A percentile compares a stretch with the other conserved stretches of the same genome.
Conservation (phyloP, 371 early-diverging fungal genomes). For the Mucor velutinosus region DNA sequence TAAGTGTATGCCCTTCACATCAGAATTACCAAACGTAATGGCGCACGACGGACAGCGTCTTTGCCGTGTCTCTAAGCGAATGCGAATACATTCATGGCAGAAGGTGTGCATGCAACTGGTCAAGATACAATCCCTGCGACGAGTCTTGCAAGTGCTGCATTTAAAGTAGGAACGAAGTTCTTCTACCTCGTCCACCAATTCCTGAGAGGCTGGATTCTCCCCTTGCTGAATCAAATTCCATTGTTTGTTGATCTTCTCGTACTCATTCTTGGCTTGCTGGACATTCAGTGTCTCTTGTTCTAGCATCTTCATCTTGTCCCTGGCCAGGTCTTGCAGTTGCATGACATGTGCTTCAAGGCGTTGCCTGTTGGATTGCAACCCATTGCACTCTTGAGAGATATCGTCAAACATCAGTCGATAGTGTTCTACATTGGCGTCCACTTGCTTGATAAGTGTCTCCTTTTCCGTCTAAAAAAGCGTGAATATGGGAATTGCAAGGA, state of each 20-base stretch:
- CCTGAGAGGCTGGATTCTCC: constrained; percentile 8
- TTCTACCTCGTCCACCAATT: constrained; percentile 8
- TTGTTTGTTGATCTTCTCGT: background rate
- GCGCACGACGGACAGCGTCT: constrained; percentile 11
- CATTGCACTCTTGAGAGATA: background rate
- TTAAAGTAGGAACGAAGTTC: constrained; percentile 7
- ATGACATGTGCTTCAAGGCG: background rate
- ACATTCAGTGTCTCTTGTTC: background rate
- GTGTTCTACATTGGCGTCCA: background rate
- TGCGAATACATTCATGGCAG: constrained; percentile 9
- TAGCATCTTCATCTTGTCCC: background rate
- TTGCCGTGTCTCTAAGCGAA: constrained; percentile 8
- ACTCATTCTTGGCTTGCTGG: background rate
- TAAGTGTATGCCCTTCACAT: constrained; percentile 8
- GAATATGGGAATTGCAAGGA: background rate
- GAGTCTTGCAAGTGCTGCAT: constrained; percentile 8
- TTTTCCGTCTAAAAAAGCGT: background rate
- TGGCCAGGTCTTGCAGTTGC: background rate
- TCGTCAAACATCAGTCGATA: background rate
- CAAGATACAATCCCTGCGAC: constrained; percentile 3
- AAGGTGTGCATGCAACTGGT: constrained; percentile 7
- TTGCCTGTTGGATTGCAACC: background rate
- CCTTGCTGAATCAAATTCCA: constrained; percentile 5
- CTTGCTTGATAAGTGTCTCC: background rate
- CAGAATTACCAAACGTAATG: constrained; percentile 7